Conservation (phyloP, 202 grass and related monocot species). For the Dendrocalamus latiflorus region DNA sequence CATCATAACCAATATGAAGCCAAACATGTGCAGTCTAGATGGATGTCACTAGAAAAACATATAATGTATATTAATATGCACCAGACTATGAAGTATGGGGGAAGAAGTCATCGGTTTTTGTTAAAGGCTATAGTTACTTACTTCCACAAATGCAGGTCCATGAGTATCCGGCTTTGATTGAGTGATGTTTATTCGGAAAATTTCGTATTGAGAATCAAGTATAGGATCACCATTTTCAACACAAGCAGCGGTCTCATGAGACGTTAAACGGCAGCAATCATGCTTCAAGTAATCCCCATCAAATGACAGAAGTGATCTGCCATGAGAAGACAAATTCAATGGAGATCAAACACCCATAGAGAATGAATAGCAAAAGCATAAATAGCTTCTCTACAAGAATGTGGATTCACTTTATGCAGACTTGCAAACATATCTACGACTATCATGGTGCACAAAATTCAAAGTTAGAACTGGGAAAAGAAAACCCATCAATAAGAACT, state of each 20-base stretch:
- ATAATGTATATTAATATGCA: slow-evolving; percentile 14
- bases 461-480: neutral
- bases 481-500: neutral
- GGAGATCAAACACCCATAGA: neutral
- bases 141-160: slow-evolving; percentile 95
- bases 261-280: slow-evolving; percentile 41
- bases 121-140: slow-evolving; percentile 35
- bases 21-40: neutral
- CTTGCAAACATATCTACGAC: neutral
- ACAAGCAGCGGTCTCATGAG: slow-evolving; percentile 9
- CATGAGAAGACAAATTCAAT: slow-evolving; percentile 34
- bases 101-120: no score
- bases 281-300: slow-evolving; percentile 81
- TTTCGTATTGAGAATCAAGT: slow-evolving; percentile 55
- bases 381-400: neutral
- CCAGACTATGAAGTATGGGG: neutral
- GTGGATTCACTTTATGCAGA: slow-evolving; percentile 10
- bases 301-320: slow-evolving; percentile 90
- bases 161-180: slow-evolving; percentile 37
- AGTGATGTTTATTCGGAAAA: slow-evolving; percentile 65
- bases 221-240: slow-evolving; percentile 25
- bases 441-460: neutral
- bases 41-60: neutral
- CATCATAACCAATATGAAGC: neutral
- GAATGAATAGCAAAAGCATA: neutral